These are phyloP conservation scores for Aspergillus sp. DNA, from an alignment of 2,329 filamentous ascomycete genomes.

Conservation along the genomic window DNA sequence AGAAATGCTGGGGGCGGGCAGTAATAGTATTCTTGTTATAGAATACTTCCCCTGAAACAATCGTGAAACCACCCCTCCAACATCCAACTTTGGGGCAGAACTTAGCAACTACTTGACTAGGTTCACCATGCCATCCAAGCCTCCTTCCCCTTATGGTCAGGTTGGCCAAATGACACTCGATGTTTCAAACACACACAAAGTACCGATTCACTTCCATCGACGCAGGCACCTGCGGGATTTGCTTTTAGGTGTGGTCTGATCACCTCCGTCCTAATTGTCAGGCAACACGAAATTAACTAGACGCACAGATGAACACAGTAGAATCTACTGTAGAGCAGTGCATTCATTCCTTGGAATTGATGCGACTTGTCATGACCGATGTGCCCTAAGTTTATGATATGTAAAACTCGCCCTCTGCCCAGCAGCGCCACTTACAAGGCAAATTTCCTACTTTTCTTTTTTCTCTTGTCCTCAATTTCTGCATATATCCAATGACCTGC, in stretches of 20 bases:
- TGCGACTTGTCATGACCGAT: neutral
- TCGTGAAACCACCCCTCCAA: slow-evolving; percentile 2
- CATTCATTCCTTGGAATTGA: neutral
- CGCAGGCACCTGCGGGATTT: neutral
- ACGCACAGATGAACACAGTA: no score
- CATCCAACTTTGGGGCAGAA: neutral
- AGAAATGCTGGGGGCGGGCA: neutral
- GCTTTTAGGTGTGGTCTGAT: slow-evolving; percentile 4
- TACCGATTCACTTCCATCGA: neutral
- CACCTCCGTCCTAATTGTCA: neutral
- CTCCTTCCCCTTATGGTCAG: neutral
- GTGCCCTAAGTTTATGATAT: neutral
- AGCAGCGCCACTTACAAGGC: neutral
- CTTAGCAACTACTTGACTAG: neutral
- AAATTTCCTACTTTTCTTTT: neutral
- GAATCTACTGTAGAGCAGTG: no score
- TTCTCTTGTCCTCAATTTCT: neutral
- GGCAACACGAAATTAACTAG: neutral
- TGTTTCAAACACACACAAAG: neutral
- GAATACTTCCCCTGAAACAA: neutral
- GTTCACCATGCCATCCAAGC: neutral
- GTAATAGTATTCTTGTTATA: neutral
- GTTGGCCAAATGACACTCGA: neutral
- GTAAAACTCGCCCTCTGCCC: neutral
- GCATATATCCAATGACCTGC: neutral